Evolutionary conservation across 495 filamentous ascomycete species (phyloP).

Genomic region (Peziza echinospora): DNA sequence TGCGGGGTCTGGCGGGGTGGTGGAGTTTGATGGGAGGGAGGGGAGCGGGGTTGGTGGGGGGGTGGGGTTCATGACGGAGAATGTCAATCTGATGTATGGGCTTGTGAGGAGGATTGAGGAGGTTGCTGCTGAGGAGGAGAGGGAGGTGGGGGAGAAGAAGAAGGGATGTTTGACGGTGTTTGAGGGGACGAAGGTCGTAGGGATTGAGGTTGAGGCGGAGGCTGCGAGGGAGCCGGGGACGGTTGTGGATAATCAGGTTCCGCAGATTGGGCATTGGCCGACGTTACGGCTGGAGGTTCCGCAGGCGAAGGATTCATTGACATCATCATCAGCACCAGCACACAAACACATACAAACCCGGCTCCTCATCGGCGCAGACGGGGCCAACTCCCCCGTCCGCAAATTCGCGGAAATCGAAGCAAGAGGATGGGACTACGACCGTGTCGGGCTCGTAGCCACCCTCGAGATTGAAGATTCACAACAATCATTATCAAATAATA

Average conservation of each 20-base stretch:
- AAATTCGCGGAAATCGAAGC: slow-evolving; percentile 68
- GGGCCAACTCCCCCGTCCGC: slow-evolving; percentile 81
- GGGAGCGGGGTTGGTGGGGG: slow-evolving; percentile 25
- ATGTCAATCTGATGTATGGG: slow-evolving; percentile 60
- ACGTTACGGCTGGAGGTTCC: too few relatives aligned
- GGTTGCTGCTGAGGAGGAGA: slow-evolving; percentile 40
- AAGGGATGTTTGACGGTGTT: slow-evolving; percentile 50
- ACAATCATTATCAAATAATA: too few relatives aligned
- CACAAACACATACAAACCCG: too few relatives aligned
- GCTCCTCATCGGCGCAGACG: slow-evolving; percentile 81
- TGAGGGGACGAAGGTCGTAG: slow-evolving; percentile 55
- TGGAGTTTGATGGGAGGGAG: slow-evolving; percentile 62
- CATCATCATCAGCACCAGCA: too few relatives aligned
- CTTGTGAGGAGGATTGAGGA: slow-evolving; percentile 48
- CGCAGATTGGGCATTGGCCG: too few relatives aligned
- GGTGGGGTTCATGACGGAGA: slow-evolving; percentile 94
- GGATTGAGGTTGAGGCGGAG: slow-evolving; percentile 55
- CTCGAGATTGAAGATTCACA: slow-evolving; percentile 41
- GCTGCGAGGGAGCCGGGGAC: slow-evolving; percentile 43
- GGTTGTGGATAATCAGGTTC: too few relatives aligned
- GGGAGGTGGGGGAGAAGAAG: slow-evolving; percentile 52
- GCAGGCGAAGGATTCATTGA: too few relatives aligned
- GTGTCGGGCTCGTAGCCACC: slow-evolving; percentile 80
- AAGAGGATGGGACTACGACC: slow-evolving; percentile 79
- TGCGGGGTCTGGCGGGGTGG: slow-evolving; percentile 62